A percentile compares a stretch with the other conserved stretches of the same genome.
Conservation (phyloP, 345 rosid species). For the Populus ilicifolia region DNA sequence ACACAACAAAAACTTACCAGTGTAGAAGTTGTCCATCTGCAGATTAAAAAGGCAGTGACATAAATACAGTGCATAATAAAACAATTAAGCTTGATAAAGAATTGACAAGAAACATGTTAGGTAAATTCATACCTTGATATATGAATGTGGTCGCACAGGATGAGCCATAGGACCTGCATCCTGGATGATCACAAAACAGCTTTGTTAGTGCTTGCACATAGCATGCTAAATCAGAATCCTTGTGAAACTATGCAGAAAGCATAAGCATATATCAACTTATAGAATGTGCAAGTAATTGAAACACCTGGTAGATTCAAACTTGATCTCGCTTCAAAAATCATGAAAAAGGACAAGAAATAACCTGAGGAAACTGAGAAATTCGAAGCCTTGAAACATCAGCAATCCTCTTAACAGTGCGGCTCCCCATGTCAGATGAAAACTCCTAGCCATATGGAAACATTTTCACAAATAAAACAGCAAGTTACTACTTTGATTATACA, state of each 20-base stretch:
- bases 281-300: background rate
- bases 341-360: slow-evolving; percentile 21
- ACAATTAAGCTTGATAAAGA: background rate
- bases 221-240: background rate
- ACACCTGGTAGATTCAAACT: background rate
- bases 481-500: background rate
- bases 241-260: background rate
- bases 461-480: background rate
- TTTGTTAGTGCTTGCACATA: background rate
- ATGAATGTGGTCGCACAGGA: slow-evolving; percentile 97
- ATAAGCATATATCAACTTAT: background rate
- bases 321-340: background rate
- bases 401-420: slow-evolving; percentile 93
- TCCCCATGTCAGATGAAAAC: slow-evolving; percentile 99
- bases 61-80: slow-evolving; percentile 14
- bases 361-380: slow-evolving; percentile 89
- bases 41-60: slow-evolving; percentile 16
- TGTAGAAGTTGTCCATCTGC: slow-evolving; percentile 99
- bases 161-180: slow-evolving; percentile 99
- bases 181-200: slow-evolving; percentile 32
- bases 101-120: background rate
- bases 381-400: slow-evolving; percentile 91
- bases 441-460: slow-evolving; percentile 43
- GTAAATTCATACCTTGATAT: slow-evolving; percentile 70
- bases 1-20: slow-evolving; percentile 54